Evolutionary conservation across 306 rosid genomes (phyloP), one percentile per base, ranked within the genome.

Genomic region (Rubus parviflorus): DNA sequence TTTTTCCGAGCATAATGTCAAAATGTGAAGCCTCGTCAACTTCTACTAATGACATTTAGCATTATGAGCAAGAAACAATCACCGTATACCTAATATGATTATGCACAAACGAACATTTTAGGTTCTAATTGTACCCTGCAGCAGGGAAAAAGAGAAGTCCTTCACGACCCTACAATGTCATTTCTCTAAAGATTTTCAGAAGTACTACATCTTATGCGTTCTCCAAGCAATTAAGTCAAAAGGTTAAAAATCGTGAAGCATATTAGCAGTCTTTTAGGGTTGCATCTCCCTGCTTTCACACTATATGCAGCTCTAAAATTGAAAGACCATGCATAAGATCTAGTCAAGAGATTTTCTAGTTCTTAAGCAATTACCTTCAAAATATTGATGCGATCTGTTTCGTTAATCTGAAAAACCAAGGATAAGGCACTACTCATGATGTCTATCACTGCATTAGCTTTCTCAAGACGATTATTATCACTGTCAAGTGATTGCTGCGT

Each of bases 361-460:
- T 80, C 76, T 65, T 75, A 68, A 77, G 51, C 25, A 76, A 77
- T 84, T 96, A 96, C 99, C 91, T 91, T 93, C 72, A 96, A 87
- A 82, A 96, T 96, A 90, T 96, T 96, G 80, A 88, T 84, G 81
- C 88, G 97, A 81, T 96, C 97, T 62, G 94, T 92, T 85, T 96
- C 99, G 25, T 89, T 92, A 58, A 88, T 89, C 88, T 88, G 98
- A 80, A 45, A 85, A 74, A 91, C 94, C 96, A 96, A 80, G 80
- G 80, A 85, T 87, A 95, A 85, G 79, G 96, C 91, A 80, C 88
- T 86, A 88, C 97, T 86, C 99, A 96, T 96, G 73, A 91, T 85
- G 91, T 93, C 98, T 61, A 96, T 87, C 79, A 96, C 94, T 53
- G 97, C 96, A 89, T 86, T 88, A 83, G 99, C 97, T 86, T 92